Base-by-base conservation (phyloP, 2,329 filamentous ascomycete genomes). In the Paecilomyces variotii region DNA sequence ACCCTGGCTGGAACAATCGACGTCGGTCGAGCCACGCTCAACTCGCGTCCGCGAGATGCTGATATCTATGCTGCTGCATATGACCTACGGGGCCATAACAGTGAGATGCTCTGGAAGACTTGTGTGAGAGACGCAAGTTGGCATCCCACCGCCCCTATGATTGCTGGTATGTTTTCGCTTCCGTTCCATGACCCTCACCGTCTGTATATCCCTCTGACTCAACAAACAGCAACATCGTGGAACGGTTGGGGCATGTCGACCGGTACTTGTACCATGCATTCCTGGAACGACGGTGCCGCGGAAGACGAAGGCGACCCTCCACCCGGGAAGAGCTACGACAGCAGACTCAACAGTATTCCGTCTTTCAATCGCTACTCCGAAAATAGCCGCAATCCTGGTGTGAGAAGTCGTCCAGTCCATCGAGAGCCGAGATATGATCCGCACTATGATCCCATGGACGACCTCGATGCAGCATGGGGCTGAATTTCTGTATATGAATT, bases 111-210 rank as follows among this genome's bases (percentile, higher is more conserved):
- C 9, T 93, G 89, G 88, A 83, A 83, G 62, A 91, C 90, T 0
- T 90, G 90, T 64, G 90, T 96, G 24, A 81, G 92, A 34, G 92
- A 97, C 78, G 90, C 89, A 25, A 91, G 88, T 68, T 96, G 92
- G 92, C 91, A 96, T 76, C 92, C 92, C 0, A 87, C 82, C 63
- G 90, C 88, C 1, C 91, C 91, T 0, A 80, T 96, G 49, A 80
- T 97, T 62, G 91, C 85, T 65, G 82, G 81, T 84, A 75, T 71
- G 80, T 74, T 56, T 12, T n/a, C 28, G 26, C 14, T 14, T 58
- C 45, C 24, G 19, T 27, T 39, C 39, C 30, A 26, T 50, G 52
- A 12, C 52, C 45, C 19, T 35, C 35, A 55, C 61, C 54, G 54
- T 61, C 59, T 27, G 61, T 49, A 4, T 51, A 27, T 49, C 57